Conservation (phyloP, 1,284 basidiomycete genomes). For the Cryptococcus sp. region DNA sequence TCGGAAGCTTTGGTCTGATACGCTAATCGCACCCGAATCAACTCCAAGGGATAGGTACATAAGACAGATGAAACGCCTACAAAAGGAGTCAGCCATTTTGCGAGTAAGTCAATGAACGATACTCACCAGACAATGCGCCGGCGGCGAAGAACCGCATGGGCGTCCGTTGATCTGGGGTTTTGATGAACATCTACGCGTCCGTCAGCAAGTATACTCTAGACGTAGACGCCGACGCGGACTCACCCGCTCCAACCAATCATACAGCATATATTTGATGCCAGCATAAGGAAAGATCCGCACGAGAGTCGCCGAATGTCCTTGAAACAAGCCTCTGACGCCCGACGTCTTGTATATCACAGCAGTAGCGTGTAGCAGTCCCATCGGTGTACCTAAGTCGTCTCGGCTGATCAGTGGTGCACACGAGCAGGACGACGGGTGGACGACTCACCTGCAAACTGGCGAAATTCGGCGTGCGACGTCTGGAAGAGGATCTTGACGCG, state of each 20-base stretch:
- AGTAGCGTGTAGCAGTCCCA: conserved; percentile 76
- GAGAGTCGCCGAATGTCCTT: conserved; percentile 91
- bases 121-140: conserved; percentile 78
- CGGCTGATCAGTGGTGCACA: background rate
- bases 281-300: conserved; percentile 86
- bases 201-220: conserved; percentile 8
- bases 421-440: background rate
- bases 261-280: conserved; percentile 96
- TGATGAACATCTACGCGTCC: conserved; percentile 71
- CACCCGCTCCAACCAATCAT: conserved; percentile 81
- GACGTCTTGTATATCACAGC: conserved; percentile 70
- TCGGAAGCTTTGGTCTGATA: conserved; percentile 68
- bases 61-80: conserved; percentile 83
- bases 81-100: background rate
- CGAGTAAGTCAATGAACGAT: conserved; percentile 1
- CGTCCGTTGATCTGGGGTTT: conserved; percentile 75
- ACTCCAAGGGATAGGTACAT: conserved; percentile 91
- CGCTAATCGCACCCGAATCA: conserved; percentile 93
- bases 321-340: conserved; percentile 80
- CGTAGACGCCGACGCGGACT: conserved; percentile 33
- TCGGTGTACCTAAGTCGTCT: conserved; percentile 37
- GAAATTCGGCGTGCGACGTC: conserved; percentile 92
- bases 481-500: conserved; percentile 99
- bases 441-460: conserved; percentile 79
- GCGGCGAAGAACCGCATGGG: conserved; percentile 81